Conservation (phyloP, 257 asterid genomes). For the Solanum medicagineum region DNA sequence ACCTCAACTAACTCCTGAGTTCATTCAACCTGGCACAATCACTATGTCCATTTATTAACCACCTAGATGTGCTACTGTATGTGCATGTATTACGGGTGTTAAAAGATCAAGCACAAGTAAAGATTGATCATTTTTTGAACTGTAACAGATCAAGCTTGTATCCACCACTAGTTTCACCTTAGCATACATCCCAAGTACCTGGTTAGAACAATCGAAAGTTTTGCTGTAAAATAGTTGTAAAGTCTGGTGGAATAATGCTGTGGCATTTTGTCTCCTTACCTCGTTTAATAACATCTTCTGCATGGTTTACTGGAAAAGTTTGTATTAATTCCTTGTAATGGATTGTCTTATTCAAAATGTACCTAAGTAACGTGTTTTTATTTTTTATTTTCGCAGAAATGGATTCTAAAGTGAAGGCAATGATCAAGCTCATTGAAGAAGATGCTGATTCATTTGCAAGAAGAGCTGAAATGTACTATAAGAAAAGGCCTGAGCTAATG, state of each 20-base stretch:
- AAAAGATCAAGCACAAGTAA: neutral
- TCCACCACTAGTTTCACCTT: neutral
- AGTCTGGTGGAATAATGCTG: neutral
- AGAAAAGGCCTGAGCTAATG: conserved; percentile 1
- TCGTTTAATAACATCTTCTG: neutral
- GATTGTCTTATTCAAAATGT: neutral
- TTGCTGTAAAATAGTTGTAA: neutral
- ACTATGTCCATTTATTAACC: neutral
- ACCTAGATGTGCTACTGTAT: neutral
- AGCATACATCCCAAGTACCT: neutral
- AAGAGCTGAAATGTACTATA: conserved; percentile 5
- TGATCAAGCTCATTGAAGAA: neutral
- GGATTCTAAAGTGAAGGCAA: conserved; percentile 18
- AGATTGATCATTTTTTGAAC: neutral
- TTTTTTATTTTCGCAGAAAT: conserved; percentile 44
- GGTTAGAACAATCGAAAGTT: too few species aligned
- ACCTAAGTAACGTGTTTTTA: neutral
- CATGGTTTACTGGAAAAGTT: neutral
- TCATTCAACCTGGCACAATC: neutral
- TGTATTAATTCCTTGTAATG: neutral
- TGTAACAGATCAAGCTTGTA: neutral
- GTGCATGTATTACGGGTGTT: neutral
- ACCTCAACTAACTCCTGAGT: neutral
- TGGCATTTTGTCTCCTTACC: neutral
- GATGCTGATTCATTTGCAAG: conserved; percentile 3